Evolutionary conservation across 1,139 yeast species (phyloP).

Genomic region (Suhomyces taliae): DNA sequence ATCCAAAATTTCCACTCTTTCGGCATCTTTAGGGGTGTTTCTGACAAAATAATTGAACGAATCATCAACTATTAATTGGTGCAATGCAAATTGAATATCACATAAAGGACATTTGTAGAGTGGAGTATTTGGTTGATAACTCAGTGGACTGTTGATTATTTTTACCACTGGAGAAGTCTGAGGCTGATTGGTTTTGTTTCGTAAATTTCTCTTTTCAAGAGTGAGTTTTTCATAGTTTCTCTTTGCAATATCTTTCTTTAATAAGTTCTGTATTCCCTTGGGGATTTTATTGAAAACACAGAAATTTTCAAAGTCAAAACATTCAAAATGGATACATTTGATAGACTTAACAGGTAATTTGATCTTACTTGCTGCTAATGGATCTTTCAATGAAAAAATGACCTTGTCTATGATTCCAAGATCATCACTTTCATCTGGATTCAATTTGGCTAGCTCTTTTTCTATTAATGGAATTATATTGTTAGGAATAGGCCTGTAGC

Average conservation of each 20-base stretch:
- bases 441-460: slow-evolving; percentile 12
- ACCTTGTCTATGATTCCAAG: slow-evolving; percentile 16
- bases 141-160: slow-evolving; percentile 8
- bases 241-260: slow-evolving; percentile 28
- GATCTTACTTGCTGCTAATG: slow-evolving; percentile 35
- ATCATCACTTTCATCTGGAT: slow-evolving; percentile 14
- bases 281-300: slow-evolving; percentile 42
- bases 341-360: slow-evolving; percentile 42
- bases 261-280: slow-evolving; percentile 24
- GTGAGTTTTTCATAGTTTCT: slow-evolving; percentile 24
- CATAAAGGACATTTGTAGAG: slow-evolving; percentile 45
- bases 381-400: slow-evolving; percentile 18
- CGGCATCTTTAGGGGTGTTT: slow-evolving; percentile 36
- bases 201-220: slow-evolving; percentile 13
- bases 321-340: slow-evolving; percentile 44
- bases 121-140: slow-evolving; percentile 19
- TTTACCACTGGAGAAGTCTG: slow-evolving; percentile 4
- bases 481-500: slow-evolving; percentile 15
- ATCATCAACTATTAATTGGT: slow-evolving; percentile 41
- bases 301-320: slow-evolving; percentile 47
- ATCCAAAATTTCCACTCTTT: slow-evolving; percentile 39
- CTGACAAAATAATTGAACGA: slow-evolving; percentile 45
- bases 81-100: slow-evolving; percentile 34
- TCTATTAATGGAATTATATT: slow-evolving; percentile 18
- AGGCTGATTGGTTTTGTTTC: neutral